Evolutionary conservation across 2,329 filamentous ascomycete species (phyloP), one percentile per base, ranked within the genome.

Genomic region (Aspergillus floridensis): DNA sequence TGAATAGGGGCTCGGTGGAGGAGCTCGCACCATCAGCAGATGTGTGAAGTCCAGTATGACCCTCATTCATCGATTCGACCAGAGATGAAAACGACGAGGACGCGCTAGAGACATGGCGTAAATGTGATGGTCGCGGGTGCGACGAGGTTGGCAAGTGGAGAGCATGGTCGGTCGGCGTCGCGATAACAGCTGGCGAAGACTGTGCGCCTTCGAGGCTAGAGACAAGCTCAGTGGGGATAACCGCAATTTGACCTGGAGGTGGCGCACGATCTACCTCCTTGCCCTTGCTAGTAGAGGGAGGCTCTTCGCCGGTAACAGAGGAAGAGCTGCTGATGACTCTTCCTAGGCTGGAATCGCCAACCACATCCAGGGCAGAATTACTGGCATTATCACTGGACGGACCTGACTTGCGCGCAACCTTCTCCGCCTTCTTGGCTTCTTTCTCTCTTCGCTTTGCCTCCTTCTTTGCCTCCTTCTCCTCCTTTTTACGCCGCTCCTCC

Each of bases 401-500:
- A 31, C 81, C 80, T 62, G 74, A 81, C 67, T 90, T 92, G 72
- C 88, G 91, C 24, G 87, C 84, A 8, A 83, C 84, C 69, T 88
- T 88, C 58, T 84, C 84, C 0, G 81, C 84, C 73, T 93, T 95
- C 66, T 91, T 91, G 47, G 91, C 88, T 63, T 92, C 90, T 74
- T 96, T 96, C 61, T 92, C 90, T 57, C 86, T 86, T 68, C 88
- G 92, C 79, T 96, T 97, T 1, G 89, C 88, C 60, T 93, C 89
- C 71, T 96, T 97, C 26, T 83, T 84, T 0, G 84, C 83, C 59
- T 92, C 90, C 72, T 93, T 93, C 53, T 95, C 91, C 52, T 90
- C 88, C 69, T 91, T 95, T 50, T 85, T 88, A 66, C 92, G 90
- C n/a, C 93, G 85, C 47, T 98, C 93, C 69, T 98, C 93, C 73